phyloP scores from a whole-genome alignment of 225 moss, liverwort and hornwort species.

The Anthoceros angustus region DNA sequence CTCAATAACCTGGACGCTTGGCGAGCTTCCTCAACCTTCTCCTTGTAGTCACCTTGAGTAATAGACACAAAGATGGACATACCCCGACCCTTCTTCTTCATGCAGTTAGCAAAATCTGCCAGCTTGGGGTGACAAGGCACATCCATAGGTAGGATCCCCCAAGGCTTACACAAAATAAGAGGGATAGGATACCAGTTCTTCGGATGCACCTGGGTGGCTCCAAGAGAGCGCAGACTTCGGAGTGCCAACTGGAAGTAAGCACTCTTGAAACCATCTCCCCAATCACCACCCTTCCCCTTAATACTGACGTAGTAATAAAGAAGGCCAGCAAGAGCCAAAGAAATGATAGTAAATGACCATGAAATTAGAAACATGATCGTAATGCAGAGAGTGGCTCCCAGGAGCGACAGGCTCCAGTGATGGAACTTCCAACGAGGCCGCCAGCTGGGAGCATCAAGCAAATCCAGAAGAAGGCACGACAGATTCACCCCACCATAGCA shows the following conservation, averaged over 20 bases:
- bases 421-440: conserved; percentile 98
- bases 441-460: conserved; percentile 99
- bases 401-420: conserved; percentile 91
- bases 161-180: conserved; percentile 92
- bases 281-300: conserved; percentile 98
- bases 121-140: conserved; percentile 96
- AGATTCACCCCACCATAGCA: conserved; percentile 95
- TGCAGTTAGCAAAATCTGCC: conserved; percentile 97
- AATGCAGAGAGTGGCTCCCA: conserved; percentile 82
- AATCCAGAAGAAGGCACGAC: conserved; percentile 89
- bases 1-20: conserved; percentile 79
- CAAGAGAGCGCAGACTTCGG: conserved; percentile 94
- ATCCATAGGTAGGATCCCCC: conserved; percentile 92
- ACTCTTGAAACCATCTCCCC: conserved; percentile 99
- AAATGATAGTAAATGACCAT: conserved; percentile 72
- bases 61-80: conserved; percentile 99
- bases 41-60: conserved; percentile 88
- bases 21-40: conserved; percentile 78
- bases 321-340: conserved; percentile 68
- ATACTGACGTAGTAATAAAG: conserved; percentile 99
- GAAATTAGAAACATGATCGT: conserved; percentile 97
- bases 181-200: conserved; percentile 99
- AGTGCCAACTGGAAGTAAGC: conserved; percentile 98
- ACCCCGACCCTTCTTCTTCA: conserved; percentile 99
- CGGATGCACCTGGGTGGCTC: conserved; percentile 94